A percentile compares a stretch with the other conserved stretches of the same genome.
Evolutionary conservation across 208 protist genomes (phyloP).

Genomic region (Trypanosoma theileri): DNA sequence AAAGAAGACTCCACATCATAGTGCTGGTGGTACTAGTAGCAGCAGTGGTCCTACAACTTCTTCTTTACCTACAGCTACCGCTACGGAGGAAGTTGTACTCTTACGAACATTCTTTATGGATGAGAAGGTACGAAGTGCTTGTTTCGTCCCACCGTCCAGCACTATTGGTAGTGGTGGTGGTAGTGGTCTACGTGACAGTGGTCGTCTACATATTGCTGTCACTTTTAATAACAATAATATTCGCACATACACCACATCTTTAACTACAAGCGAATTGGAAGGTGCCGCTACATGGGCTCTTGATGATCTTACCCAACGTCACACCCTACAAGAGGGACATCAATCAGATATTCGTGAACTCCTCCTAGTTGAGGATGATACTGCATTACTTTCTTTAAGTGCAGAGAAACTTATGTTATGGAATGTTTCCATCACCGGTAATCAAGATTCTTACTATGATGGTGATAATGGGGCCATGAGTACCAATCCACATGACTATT

Average conservation of each 20-base stretch:
- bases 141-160: conserved; percentile 57
- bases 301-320: conserved; percentile 57
- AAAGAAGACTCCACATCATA: neutral
- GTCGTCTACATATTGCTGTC: conserved; percentile 75
- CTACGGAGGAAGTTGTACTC: conserved; percentile 63
- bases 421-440: conserved; percentile 47
- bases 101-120: conserved; percentile 84
- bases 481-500: conserved; percentile 59
- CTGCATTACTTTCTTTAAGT: conserved; percentile 75
- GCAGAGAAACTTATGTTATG: conserved; percentile 83
- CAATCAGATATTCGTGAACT: conserved; percentile 73
- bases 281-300: conserved; percentile 62
- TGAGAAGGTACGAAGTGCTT: conserved; percentile 77
- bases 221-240: conserved; percentile 85
- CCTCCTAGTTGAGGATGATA: conserved; percentile 82
- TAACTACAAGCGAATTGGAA: conserved; percentile 60
- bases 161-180: neutral
- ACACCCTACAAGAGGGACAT: conserved; percentile 67
- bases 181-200: conserved; percentile 34
- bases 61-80: conserved; percentile 32
- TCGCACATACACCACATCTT: conserved; percentile 64
- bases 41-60: neutral
- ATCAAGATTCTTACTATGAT: neutral
- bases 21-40: too few species aligned
- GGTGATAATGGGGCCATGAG: conserved; percentile 42